Evolutionary conservation across 2,329 filamentous ascomycete species (phyloP).

Genomic region (Stemphylium lycopersici): DNA sequence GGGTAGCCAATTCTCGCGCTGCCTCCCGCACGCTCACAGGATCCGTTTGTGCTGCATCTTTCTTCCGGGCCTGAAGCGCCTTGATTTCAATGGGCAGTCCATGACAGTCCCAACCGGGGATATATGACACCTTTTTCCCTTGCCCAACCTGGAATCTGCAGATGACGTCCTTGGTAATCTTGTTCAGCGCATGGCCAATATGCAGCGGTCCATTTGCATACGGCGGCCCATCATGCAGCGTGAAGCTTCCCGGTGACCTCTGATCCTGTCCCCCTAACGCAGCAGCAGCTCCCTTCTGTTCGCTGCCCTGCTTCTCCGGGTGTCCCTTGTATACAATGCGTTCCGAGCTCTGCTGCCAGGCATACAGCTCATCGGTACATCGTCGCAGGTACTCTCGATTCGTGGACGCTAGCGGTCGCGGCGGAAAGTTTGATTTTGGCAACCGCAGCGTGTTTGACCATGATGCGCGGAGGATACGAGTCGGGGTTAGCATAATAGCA

Average conservation of each 20-base stretch:
- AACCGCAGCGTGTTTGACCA: constrained; percentile 56
- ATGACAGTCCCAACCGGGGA: constrained; percentile 98
- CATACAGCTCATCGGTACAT: constrained; percentile 87
- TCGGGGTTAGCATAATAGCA: constrained; percentile 49
- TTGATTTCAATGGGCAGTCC: constrained; percentile 97
- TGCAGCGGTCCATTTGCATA: constrained; percentile 95
- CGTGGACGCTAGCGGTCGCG: constrained; percentile 48
- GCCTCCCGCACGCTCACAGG: constrained; percentile 66
- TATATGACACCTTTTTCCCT: constrained; percentile 77
- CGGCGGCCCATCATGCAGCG: constrained; percentile 93
- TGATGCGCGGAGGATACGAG: constrained; percentile 47
- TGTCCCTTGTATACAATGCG: constrained; percentile 51
- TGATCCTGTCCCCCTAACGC: background rate
- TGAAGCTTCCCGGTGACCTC: constrained; percentile 64
- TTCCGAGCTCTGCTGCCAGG: constrained; percentile 72
- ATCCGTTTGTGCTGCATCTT: constrained; percentile 45
- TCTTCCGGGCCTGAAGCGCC: constrained; percentile 69
- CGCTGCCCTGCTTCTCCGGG: background rate
- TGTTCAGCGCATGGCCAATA: constrained; percentile 94
- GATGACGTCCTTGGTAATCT: constrained; percentile 95
- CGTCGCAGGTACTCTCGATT: constrained; percentile 65
- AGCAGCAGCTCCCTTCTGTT: background rate
- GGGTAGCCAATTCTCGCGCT: constrained; percentile 69
- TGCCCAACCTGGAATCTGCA: constrained; percentile 79
- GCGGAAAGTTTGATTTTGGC: constrained; percentile 57